Evolutionary conservation across 1,284 basidiomycete genomes (phyloP).

Genomic region (Cryptococcus sp.): DNA sequence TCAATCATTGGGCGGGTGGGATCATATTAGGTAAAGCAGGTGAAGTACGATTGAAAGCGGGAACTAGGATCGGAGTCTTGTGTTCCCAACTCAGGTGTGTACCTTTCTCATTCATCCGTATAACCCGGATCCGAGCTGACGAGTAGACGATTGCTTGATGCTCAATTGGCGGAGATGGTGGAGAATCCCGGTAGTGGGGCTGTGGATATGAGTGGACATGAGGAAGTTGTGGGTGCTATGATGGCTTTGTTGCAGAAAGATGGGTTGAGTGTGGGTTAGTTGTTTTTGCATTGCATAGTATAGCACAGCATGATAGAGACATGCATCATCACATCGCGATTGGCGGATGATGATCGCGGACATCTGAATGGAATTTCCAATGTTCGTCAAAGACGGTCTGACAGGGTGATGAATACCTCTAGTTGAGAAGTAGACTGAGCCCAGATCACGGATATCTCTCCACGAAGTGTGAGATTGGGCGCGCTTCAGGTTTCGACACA

Average conservation of each 20-base stretch:
- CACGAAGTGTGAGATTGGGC: too few relatives aligned
- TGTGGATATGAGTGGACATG: conserved; percentile 54
- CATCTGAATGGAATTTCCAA: too few relatives aligned
- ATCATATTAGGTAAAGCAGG: conserved; percentile 59
- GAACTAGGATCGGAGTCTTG: conserved; percentile 81
- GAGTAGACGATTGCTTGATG: conserved; percentile 59
- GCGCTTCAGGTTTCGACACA: too few relatives aligned
- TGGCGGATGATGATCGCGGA: too few relatives aligned
- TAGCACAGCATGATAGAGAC: too few relatives aligned
- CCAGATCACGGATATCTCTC: too few relatives aligned
- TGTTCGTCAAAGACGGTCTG: too few relatives aligned
- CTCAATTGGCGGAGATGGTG: conserved; percentile 57
- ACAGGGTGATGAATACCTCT: too few relatives aligned
- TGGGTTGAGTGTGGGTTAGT: conserved; percentile 20
- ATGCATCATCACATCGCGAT: too few relatives aligned
- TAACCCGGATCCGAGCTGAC: not conserved
- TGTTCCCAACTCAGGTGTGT: conserved; percentile 72
- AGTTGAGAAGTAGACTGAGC: too few relatives aligned
- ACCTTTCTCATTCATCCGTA: not conserved
- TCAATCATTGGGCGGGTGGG: conserved; percentile 73
- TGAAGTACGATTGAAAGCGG: conserved; percentile 67
- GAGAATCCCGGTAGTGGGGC: conserved; percentile 41
- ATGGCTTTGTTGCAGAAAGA: conserved; percentile 58
- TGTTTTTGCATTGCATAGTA: not conserved
- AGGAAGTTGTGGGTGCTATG: conserved; percentile 65